Base-by-base conservation (phyloP, 2,329 filamentous ascomycete species). In the Sarocladiaceae sp. region DNA sequence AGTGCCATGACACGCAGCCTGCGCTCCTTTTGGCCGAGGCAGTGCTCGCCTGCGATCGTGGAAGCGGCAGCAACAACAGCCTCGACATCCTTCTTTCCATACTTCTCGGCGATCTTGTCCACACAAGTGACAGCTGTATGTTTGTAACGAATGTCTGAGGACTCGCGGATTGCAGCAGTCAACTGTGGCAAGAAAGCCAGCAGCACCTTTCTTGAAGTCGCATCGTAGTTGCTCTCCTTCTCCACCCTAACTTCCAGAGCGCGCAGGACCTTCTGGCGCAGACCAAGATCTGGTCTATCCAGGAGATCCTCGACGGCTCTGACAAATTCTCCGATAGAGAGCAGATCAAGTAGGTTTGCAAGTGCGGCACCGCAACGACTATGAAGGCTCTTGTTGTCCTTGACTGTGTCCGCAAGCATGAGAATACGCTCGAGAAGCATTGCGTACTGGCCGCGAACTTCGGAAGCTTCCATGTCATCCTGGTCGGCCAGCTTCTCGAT, bases 61-160 rank as follows among this genome's bases (percentile, higher is more conserved):
- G 84, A 76, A 4, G 91, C 90, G 4, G 91, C 87, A 4, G 81
- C 80, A 23, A 87, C 78, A 40, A 96, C 87, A 40, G 84, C 85
- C 58, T 87, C 83, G 1, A 87, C 77, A 62, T 96, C 89, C 66
- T 92, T 95, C 75, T 94, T 95, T 59, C 94, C 95, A 66, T 96
- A 97, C 66, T 93, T 93, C 70, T 97, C 92, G 2, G 89, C 83
- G 56, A 99, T 95, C 67, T 90, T 89, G 70, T 97, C 92, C 40
- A 97, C 86, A 60, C 93, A 97, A 31, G 85, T 84, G 56, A 99
- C 85, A 1, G 92, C 89, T 11, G 89, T 90, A 61, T 91, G 86
- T 70, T 93, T 91, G 66, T 94, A 86, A 25, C 83, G 77, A 51
- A 87, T 80, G 58, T 94, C 85, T 28, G 79, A 74, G 6, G 88